These are phyloP conservation scores for Moesziomyces antarcticus DNA, from an alignment of 1,284 basidiomycete species.

Conservation along the genomic window DNA sequence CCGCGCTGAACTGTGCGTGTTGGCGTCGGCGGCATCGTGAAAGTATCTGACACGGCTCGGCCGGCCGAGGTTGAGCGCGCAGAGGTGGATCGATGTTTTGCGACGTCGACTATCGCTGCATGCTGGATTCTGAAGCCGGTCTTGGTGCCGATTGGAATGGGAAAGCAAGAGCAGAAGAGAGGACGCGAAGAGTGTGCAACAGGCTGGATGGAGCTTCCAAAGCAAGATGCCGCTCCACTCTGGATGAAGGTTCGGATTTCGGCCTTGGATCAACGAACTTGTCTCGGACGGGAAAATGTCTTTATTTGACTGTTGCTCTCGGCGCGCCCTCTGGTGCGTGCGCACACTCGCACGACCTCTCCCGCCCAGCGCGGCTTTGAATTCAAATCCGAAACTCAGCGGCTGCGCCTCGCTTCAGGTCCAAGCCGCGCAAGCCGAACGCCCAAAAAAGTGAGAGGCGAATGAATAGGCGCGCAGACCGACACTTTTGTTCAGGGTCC, in stretches of 20 bases:
- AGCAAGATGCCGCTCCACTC: not conserved
- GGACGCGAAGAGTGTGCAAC: not conserved
- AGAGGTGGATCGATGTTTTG: too few relatives aligned
- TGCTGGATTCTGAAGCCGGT: not conserved
- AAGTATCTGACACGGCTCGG: conserved; percentile 1
- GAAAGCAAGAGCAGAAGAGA: not conserved
- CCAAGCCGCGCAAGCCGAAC: conserved; percentile 2
- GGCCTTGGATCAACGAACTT: conserved; percentile 2
- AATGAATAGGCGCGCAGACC: not conserved
- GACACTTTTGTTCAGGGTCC: conserved; percentile 28
- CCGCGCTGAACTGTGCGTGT: conserved; percentile 31
- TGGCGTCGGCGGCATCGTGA: conserved; percentile 32
- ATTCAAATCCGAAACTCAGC: not conserved
- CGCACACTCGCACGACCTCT: conserved; percentile 30
- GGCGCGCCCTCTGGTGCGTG: conserved; percentile 11
- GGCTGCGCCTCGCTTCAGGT: conserved; percentile 7
- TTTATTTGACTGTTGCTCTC: not conserved
- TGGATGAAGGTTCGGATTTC: conserved; percentile 12
- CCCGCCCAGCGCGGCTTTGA: not conserved
- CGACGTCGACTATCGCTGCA: not conserved
- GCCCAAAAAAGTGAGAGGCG: conserved; percentile 3
- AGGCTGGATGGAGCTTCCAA: not conserved
- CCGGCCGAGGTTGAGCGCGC: not conserved
- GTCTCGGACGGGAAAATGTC: conserved; percentile 24
- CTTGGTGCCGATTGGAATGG: not conserved